phyloP scores from a whole-genome alignment of 768 basidiomycete species.

The Cystofilobasidium macerans region DNA sequence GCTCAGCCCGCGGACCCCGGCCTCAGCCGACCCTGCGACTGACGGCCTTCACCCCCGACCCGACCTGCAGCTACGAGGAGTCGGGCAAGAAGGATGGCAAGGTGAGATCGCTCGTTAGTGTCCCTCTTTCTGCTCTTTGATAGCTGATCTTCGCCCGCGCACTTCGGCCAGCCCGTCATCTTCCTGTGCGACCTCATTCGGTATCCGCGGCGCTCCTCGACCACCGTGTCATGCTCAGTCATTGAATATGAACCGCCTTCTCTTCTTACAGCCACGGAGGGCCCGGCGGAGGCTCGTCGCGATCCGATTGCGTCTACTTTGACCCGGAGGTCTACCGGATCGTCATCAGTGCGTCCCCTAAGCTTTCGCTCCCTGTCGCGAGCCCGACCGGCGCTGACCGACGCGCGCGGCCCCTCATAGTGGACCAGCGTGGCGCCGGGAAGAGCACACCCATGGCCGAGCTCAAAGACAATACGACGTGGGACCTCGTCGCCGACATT shows the following conservation, averaged over 20 bases:
- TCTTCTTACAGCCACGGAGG: conserved; percentile 46
- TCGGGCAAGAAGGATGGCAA: conserved; percentile 64
- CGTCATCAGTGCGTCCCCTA: conserved; percentile 38
- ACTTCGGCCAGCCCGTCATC: conserved; percentile 46
- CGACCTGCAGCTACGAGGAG: conserved; percentile 56
- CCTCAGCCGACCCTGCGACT: neutral
- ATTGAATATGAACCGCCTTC: neutral
- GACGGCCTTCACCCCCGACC: neutral
- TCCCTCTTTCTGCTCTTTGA: conserved; percentile 20
- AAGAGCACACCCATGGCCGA: conserved; percentile 67
- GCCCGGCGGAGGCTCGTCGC: conserved; percentile 64
- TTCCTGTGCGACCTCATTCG: conserved; percentile 47
- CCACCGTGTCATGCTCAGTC: neutral
- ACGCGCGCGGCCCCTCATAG: neutral
- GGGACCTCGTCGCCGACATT: conserved; percentile 57
- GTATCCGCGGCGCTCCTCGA: neutral
- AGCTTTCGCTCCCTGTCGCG: neutral
- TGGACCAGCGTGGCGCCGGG: conserved; percentile 83
- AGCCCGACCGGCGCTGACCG: neutral
- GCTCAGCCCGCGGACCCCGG: neutral
- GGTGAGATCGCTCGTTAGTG: too few species aligned
- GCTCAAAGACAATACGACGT: conserved; percentile 75
- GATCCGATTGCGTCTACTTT: conserved; percentile 60
- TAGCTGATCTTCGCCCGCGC: conserved; percentile 1
- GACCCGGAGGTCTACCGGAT: conserved; percentile 71